A percentile compares a stretch with the other conserved stretches of the same genome.
Evolutionary conservation across 495 filamentous ascomycete species (phyloP).

Genomic region (Jackrogersella multiformis): DNA sequence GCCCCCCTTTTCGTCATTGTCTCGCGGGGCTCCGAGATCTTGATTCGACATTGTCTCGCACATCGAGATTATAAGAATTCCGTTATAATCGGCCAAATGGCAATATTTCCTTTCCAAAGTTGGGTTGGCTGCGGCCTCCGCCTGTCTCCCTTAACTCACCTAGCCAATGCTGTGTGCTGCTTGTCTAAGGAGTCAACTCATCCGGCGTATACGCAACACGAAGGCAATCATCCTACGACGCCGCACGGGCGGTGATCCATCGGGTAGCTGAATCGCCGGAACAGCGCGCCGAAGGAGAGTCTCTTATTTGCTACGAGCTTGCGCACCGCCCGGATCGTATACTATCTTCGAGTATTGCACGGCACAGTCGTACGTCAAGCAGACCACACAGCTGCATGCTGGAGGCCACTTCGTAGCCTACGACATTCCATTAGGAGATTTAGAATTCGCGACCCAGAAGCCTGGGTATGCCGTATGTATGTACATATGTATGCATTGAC

Average conservation of each 20-base stretch:
- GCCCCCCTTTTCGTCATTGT: constrained; percentile 36
- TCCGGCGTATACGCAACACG: constrained; percentile 22
- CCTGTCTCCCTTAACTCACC: constrained; percentile 28
- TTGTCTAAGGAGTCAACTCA: constrained; percentile 15
- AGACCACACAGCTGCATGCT: constrained; percentile 24
- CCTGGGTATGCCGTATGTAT: constrained; percentile 41
- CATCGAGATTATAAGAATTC: constrained; percentile 44
- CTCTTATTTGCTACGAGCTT: constrained; percentile 26
- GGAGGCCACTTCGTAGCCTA: constrained; percentile 13
- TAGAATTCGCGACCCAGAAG: constrained; percentile 41
- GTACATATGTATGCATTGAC: too few species aligned
- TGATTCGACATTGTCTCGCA: constrained; percentile 42
- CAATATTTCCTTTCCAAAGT: constrained; percentile 22
- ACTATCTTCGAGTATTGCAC: constrained; percentile 29
- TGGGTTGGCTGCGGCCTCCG: constrained; percentile 13
- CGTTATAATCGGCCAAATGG: constrained; percentile 38
- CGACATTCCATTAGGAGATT: constrained; percentile 22
- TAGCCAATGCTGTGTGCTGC: constrained; percentile 23
- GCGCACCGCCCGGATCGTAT: constrained; percentile 33
- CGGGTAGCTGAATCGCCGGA: constrained; percentile 28
- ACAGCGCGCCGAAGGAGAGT: background rate
- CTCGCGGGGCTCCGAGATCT: constrained; percentile 32
- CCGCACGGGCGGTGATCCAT: constrained; percentile 30
- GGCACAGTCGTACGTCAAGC: constrained; percentile 27
- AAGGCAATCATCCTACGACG: constrained; percentile 29